Base-by-base conservation (phyloP, 495 filamentous ascomycete species). In the Aspergillus homomorphus region DNA sequence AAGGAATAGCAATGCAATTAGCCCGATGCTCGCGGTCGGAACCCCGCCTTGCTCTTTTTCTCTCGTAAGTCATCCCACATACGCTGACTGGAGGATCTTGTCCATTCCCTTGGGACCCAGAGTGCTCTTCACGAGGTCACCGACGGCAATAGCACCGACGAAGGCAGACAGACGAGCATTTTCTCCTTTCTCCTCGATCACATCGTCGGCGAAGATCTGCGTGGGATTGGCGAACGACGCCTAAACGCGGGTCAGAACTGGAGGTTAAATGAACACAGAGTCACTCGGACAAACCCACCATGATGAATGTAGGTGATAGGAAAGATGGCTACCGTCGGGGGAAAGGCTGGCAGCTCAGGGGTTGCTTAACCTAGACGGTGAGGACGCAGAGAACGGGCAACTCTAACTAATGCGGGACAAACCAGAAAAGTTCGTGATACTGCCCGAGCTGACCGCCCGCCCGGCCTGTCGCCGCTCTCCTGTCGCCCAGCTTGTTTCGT, bases 31-130 rank as follows among this genome's bases (percentile, higher is more conserved):
- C 21, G 45, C 56, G 38, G 46, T 38, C 24, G 50, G 53, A 65
- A 59, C 62, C 62, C 65, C 65, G 55, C 50, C 50, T 59, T 58
- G 5, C 26, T n/a, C n/a, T n/a, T 19, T 48, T 28, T 30, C 19
- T 51, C 53, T 48, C 26, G 26, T 26, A 33, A 26, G 21, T 24
- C 16, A 24, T 22, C 43, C 23, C 59, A 80, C 84, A 44, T 83
- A 96, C 89, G 92, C 95, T 76, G 92, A 97, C 72, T 98, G 94
- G 72, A 98, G 77, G 73, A 98, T 98, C 81, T 98, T 98, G 79
- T 98, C 95, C 95, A 98, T 98, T 65, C 94, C 94, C 79, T 98
- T 97, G 1, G 94, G 95, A 14, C 94, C 94, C 15, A 98, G 79
- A 9, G 94, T 98, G 70, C 89, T 94, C 84, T 98, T 98, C 22